Evolutionary conservation across 1,284 basidiomycete genomes (phyloP).

Genomic region (Cystobasidium slooffiae): DNA sequence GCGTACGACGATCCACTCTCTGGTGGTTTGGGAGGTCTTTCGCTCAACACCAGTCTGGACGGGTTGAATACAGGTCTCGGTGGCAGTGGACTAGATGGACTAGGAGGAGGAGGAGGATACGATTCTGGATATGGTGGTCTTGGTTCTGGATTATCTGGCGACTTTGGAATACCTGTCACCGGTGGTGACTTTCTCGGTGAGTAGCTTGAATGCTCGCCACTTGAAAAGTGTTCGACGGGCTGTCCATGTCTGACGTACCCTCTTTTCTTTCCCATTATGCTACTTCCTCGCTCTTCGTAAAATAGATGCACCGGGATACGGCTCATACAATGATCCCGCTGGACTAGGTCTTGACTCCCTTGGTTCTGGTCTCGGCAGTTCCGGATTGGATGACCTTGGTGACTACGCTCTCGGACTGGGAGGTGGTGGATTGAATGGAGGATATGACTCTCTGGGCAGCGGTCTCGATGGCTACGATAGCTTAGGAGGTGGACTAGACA

Average conservation of each 20-base stretch:
- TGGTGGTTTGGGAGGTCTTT: slow-evolving; percentile 24
- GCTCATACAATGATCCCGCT: not conserved
- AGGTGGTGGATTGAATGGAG: not conserved
- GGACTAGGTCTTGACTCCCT: slow-evolving; percentile 13
- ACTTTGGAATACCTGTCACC: slow-evolving; percentile 1
- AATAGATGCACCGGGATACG: not conserved
- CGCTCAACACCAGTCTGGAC: slow-evolving; percentile 26
- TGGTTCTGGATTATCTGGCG: slow-evolving; percentile 22
- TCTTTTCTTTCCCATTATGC: not conserved
- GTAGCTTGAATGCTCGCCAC: not conserved
- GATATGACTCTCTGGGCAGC: slow-evolving; percentile 14
- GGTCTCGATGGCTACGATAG: slow-evolving; percentile 15
- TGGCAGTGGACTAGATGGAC: slow-evolving; percentile 10
- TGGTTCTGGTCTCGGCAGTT: not conserved
- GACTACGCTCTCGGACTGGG: slow-evolving; percentile 16
- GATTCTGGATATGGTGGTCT: slow-evolving; percentile 17
- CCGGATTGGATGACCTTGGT: not conserved
- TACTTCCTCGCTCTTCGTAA: not conserved
- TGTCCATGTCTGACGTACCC: not conserved
- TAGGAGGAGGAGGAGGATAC: not conserved
- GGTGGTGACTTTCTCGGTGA: slow-evolving; percentile 18
- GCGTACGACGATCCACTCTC: slow-evolving; percentile 15
- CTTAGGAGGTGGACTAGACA: not conserved
- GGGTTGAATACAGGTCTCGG: slow-evolving; percentile 28
- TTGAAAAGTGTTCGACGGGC: not conserved